These are phyloP conservation scores for Antrodiella citrinella DNA, from an alignment of 768 basidiomycete species.

Conservation along the genomic window DNA sequence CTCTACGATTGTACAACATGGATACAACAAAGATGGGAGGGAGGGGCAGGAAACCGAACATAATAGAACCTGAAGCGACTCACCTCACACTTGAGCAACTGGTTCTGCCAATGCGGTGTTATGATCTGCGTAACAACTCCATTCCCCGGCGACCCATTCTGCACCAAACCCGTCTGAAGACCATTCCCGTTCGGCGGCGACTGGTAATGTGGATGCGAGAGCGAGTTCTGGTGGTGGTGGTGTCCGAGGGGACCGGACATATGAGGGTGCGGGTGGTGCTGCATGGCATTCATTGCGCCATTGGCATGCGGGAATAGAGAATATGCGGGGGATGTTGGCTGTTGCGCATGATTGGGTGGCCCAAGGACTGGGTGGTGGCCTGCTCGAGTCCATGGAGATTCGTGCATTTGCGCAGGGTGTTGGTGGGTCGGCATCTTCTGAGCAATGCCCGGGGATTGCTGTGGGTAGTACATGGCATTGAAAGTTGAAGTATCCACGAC, in stretches of 20 bases:
- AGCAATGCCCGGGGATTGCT: slow-evolving; percentile 73
- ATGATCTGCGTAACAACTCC: slow-evolving; percentile 46
- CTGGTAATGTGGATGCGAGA: slow-evolving; percentile 55
- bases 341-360: slow-evolving; percentile 41
- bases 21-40: slow-evolving; percentile 3
- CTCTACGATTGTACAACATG: slow-evolving; percentile 14
- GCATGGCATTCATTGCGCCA: slow-evolving; percentile 42
- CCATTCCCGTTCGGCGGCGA: slow-evolving; percentile 69
- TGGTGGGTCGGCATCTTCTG: slow-evolving; percentile 72
- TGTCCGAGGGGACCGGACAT: slow-evolving; percentile 41
- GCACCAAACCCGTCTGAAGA: slow-evolving; percentile 27
- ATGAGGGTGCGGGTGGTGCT: slow-evolving; percentile 53
- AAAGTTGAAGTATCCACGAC: slow-evolving; percentile 8
- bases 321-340: slow-evolving; percentile 68
- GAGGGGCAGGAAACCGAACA: not conserved
- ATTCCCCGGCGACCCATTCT: slow-evolving; percentile 45
- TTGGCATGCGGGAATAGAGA: slow-evolving; percentile 68
- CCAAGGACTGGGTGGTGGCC: slow-evolving; percentile 48
- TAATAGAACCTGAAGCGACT: slow-evolving; percentile 22
- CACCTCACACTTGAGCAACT: slow-evolving; percentile 89
- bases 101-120: slow-evolving; percentile 87
- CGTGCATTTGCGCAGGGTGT: slow-evolving; percentile 27
- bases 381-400: slow-evolving; percentile 61
- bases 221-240: slow-evolving; percentile 74
- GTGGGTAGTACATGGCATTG: slow-evolving; percentile 75